Percentiles rank a stretch among this genome's conserved stretches.
Conservation (phyloP, 2,329 filamentous ascomycete genomes). For the Apiospora phragmitis region DNA sequence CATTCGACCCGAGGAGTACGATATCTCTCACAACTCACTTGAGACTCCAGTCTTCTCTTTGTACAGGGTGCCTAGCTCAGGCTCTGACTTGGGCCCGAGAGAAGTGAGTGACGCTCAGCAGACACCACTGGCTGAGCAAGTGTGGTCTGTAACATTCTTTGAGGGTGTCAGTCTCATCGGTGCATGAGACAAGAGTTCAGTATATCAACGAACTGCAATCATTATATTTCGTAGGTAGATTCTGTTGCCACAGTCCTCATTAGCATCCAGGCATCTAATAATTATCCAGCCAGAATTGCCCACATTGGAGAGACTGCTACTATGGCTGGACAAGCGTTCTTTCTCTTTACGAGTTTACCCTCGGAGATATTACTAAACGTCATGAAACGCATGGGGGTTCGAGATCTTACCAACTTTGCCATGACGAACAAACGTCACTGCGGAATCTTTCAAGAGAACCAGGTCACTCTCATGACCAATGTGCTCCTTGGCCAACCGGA, state of each 20-base stretch:
- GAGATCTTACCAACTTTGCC: conserved; percentile 41
- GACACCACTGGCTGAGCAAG: neutral
- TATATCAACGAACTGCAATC: neutral
- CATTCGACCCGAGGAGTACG: neutral
- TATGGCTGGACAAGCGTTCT: neutral
- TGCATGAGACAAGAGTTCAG: neutral
- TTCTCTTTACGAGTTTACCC: conserved; percentile 32
- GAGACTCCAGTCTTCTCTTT: neutral
- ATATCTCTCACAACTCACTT: neutral
- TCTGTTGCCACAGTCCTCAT: neutral
- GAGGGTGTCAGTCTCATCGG: neutral
- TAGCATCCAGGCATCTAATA: neutral
- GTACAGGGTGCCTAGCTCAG: neutral
- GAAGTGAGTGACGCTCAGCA: neutral
- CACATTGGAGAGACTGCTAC: neutral
- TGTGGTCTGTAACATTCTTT: neutral
- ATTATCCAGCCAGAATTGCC: neutral
- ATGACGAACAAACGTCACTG: conserved; percentile 38
- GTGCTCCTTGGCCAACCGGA: conserved; percentile 43
- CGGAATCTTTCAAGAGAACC: conserved; percentile 42
- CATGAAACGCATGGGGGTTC: conserved; percentile 44
- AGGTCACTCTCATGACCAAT: conserved; percentile 41
- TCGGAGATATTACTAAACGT: conserved; percentile 51
- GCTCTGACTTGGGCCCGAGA: neutral
- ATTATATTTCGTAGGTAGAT: neutral